These are phyloP conservation scores for Sporodiniella umbellata DNA, from an alignment of 371 early-diverging fungal species.

Conservation along the genomic window DNA sequence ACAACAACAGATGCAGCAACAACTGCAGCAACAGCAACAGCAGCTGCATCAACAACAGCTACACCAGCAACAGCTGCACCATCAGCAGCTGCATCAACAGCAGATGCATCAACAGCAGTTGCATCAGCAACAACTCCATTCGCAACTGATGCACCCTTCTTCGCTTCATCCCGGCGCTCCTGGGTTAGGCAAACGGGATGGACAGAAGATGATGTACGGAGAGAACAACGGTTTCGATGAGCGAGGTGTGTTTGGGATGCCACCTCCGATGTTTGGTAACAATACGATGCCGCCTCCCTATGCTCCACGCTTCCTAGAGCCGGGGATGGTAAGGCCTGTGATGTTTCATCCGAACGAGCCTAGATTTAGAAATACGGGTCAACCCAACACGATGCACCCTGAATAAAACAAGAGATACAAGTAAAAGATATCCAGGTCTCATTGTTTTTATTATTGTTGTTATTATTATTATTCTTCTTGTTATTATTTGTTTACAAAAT, in stretches of 20 bases:
- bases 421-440: no score
- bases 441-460: no score
- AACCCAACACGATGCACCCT: no score
- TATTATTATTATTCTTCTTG: no score
- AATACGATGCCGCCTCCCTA: conserved; percentile 18
- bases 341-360: conserved; percentile 7
- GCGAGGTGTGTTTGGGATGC: neutral
- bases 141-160: neutral
- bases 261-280: neutral
- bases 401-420: no score
- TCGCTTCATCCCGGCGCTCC: no score
- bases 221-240: neutral
- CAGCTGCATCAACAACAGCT: neutral
- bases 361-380: conserved; percentile 19
- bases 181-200: no score
- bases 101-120: conserved; percentile 19
- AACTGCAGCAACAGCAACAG: neutral
- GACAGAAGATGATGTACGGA: no score
- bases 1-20: conserved; percentile 5
- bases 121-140: conserved; percentile 10
- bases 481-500: conserved; percentile 55
- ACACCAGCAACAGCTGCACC: conserved; percentile 14
- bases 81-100: neutral
- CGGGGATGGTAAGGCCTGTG: conserved; percentile 16
- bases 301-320: conserved; percentile 23